phyloP scores from a whole-genome alignment of 371 early-diverging fungal genomes.

The Syncephalis fuscata region DNA sequence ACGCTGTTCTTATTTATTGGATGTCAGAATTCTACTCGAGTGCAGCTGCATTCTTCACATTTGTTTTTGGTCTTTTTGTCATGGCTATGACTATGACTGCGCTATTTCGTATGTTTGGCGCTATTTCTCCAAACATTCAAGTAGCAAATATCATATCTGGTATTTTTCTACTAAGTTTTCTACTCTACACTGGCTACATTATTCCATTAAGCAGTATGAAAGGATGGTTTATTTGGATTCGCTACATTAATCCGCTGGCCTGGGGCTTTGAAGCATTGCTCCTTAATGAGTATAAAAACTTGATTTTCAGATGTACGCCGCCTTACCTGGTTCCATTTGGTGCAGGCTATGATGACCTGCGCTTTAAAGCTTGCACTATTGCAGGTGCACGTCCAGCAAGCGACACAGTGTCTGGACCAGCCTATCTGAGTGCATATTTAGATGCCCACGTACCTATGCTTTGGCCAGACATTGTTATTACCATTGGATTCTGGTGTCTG shows the following conservation, averaged over 20 bases:
- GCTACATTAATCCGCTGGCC: slow-evolving; percentile 49
- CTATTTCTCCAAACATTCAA: slow-evolving; percentile 31
- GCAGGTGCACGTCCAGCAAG: slow-evolving; percentile 27
- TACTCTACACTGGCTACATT: slow-evolving; percentile 46
- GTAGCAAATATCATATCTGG: slow-evolving; percentile 33
- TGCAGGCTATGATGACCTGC: slow-evolving; percentile 20
- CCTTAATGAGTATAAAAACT: slow-evolving; percentile 39
- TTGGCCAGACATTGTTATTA: slow-evolving; percentile 39
- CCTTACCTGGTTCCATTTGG: slow-evolving; percentile 20
- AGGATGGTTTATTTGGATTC: slow-evolving; percentile 53
- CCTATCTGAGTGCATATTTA: slow-evolving; percentile 23
- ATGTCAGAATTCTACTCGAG: slow-evolving; percentile 28
- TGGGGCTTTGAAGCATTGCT: slow-evolving; percentile 45
- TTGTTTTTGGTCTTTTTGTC: slow-evolving; percentile 23
- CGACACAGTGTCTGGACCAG: slow-evolving; percentile 22
- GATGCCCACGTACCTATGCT: slow-evolving; percentile 23
- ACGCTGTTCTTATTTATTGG: slow-evolving; percentile 27
- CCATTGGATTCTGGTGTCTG: slow-evolving; percentile 29
- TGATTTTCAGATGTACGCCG: slow-evolving; percentile 13
- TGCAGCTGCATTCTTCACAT: slow-evolving; percentile 34
- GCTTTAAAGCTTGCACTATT: slow-evolving; percentile 31
- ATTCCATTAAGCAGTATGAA: slow-evolving; percentile 42
- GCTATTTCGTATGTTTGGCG: slow-evolving; percentile 40
- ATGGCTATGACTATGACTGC: slow-evolving; percentile 35
- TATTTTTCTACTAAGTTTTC: slow-evolving; percentile 24